Base-by-base conservation (phyloP, 208 protist genomes). In the Acanthamoeba lenticulata region DNA sequence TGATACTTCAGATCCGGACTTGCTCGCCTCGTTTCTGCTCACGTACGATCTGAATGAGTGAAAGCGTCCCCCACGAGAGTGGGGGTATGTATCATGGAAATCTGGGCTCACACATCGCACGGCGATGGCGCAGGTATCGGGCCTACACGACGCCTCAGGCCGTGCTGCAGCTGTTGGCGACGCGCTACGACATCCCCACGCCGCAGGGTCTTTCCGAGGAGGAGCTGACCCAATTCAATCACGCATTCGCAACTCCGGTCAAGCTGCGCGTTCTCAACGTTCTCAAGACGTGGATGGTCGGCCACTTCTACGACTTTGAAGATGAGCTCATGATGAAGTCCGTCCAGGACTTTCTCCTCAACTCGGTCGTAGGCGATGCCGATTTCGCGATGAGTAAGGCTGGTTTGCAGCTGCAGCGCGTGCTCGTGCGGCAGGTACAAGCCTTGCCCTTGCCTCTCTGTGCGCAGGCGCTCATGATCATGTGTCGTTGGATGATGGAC, bases 301-400 rank as follows among this genome's bases (percentile, higher is more conserved):
- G 52, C 36, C 57, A 91, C 67, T 60, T 91, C 55, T 91, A 91
- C 55, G 85, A 91, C 40, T 91, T 91, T 42, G 85, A 91, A 34
- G 55, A 67, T 67, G 44, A 38, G 27, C 3, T 3, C 4, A 38
- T 91, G 49, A 27, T 91, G 17, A 69, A 62, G 47, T 15, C 15
- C 36, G 1, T 91, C 21, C 62, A 91, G 85, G 49, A 91, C 21
- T 91, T 91, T 36, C 13, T 69, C 5, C 3, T 29, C 1, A 67
- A 4, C 7, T 38, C 55, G 5, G 40, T 91, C 27, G 32, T 60
- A 13, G 32, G 29, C 34, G 85, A 47, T 1, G 11, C 7, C 2
- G 85, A 91, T 5, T 3, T 67, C 6, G 85, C 17, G 36, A 69
- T 91, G 85, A 29, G 24, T 47, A 91, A 91, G 57, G 85, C 85